Evolutionary conservation across 2,329 filamentous ascomycete genomes (phyloP).

Genomic region (Scleromitrula shiraiana): DNA sequence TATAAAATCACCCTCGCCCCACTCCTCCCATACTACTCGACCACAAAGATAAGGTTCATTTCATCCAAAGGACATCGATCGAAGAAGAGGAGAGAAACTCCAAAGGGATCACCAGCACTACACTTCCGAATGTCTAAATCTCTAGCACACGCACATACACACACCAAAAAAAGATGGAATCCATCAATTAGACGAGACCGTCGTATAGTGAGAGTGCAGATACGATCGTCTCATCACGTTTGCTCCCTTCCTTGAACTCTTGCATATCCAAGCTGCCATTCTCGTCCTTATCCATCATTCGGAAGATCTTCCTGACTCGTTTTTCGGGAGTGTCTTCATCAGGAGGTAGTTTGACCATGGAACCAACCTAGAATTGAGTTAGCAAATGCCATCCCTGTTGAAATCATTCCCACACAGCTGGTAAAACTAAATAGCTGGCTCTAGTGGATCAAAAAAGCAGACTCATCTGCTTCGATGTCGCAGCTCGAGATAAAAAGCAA

Average conservation of each 20-base stretch:
- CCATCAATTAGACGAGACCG: conserved; percentile 67
- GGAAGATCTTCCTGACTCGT: conserved; percentile 94
- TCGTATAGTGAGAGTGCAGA: conserved; percentile 95
- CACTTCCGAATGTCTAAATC: conserved; percentile 7
- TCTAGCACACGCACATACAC: conserved; percentile 4
- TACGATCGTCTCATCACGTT: conserved; percentile 97
- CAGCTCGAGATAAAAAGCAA: too few species aligned
- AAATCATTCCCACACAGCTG: too few species aligned
- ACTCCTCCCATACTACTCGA: conserved; percentile 3
- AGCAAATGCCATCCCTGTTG: not conserved
- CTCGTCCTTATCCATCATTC: conserved; percentile 99
- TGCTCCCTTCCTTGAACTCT: conserved; percentile 98
- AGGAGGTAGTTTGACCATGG: conserved; percentile 97
- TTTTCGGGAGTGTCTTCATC: conserved; percentile 99
- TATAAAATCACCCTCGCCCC: too few species aligned
- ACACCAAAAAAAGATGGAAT: not conserved
- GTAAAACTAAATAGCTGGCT: too few species aligned
- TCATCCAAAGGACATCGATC: conserved; percentile 5
- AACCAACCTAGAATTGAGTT: conserved; percentile 64
- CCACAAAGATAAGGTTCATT: conserved; percentile 3
- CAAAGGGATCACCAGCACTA: not conserved
- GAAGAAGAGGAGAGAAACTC: not conserved
- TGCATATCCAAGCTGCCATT: conserved; percentile 95
- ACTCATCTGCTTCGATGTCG: too few species aligned
- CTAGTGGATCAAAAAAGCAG: not conserved